Evolutionary conservation across 2,329 filamentous ascomycete species (phyloP).

Genomic region (Volutella citrinella): DNA sequence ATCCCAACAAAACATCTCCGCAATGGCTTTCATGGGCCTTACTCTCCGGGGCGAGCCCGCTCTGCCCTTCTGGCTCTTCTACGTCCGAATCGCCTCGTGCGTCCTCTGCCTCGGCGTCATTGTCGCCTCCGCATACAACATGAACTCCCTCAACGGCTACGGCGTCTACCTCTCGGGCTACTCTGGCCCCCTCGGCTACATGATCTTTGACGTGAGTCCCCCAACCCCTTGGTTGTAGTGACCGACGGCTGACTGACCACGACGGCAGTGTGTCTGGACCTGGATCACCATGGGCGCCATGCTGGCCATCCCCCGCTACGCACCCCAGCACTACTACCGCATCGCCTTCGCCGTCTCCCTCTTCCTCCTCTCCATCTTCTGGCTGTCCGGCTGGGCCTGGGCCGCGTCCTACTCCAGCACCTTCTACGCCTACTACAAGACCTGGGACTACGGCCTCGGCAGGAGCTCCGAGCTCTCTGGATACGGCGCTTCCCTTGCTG

Average conservation of each 20-base stretch:
- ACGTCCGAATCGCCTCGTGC: constrained; percentile 36
- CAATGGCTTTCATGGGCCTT: too few relatives aligned
- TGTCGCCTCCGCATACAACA: constrained; percentile 37
- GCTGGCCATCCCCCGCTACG: constrained; percentile 34
- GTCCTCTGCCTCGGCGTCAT: constrained; percentile 38
- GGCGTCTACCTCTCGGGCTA: constrained; percentile 21
- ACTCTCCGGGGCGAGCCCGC: constrained; percentile 35
- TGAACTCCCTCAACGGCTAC: constrained; percentile 31
- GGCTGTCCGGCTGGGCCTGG: constrained; percentile 38
- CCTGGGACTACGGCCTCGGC: constrained; percentile 13
- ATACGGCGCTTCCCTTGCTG: constrained; percentile 32
- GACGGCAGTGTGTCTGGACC: constrained; percentile 36
- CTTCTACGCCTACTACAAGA: constrained; percentile 21
- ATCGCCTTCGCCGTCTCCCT: constrained; percentile 35
- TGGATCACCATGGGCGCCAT: constrained; percentile 39
- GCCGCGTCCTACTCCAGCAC: constrained; percentile 33
- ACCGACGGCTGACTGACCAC: constrained; percentile 6
- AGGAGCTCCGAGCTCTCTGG: constrained; percentile 20
- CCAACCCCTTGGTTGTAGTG: constrained; percentile 10
- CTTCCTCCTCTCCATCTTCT: constrained; percentile 39
- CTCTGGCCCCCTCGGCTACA: constrained; percentile 37
- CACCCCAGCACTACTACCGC: constrained; percentile 32
- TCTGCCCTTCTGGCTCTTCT: constrained; percentile 34
- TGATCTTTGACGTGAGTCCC: constrained; percentile 44
- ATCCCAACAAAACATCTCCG: constrained; percentile 11